Base-by-base conservation (phyloP, 2,329 filamentous ascomycete species). In the Aureobasidium vineae region DNA sequence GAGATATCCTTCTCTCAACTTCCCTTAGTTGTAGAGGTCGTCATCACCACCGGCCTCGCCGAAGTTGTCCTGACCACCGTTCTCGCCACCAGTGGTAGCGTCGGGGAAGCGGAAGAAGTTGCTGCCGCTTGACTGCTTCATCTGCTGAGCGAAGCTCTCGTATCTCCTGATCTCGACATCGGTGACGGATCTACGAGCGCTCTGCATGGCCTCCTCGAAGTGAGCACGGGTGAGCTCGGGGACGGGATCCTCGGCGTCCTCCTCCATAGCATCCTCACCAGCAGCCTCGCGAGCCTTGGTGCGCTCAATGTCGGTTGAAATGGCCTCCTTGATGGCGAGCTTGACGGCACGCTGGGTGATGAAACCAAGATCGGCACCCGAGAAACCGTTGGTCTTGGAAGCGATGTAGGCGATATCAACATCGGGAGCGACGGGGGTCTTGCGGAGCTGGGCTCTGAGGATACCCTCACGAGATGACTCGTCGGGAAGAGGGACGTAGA, bases 301-400 rank as follows among this genome's bases (percentile, higher is more conserved):
- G 72, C 91, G 90, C 81, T 96, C 91, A 73, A 99, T 98, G 69
- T 98, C 94, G 54, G 85, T 77, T 21, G 88, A 83, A 74, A 99
- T 99, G 36, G 94, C 88, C 83, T 99, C 89, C 86, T 99, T 99
- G 84, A 99, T 99, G 73, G 95, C 95, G 75, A 98, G 89, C 88
- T 99, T 99, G 84, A 97, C 95, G 64, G 95, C 95, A 79, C 95
- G 92, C 84, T 99, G 95, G 28, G 95, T 97, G 77, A 99, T 93
- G 84, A 98, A 99, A 70, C 95, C 95, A 78, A 99, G 86, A 90
- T 99, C 95, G 76, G 95, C 95, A 93, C 95, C 95, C 66, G 95
- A 98, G 87, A 98, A 99, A 70, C 95, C 95, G 82, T 99, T 92
- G 6, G 95, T 99, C 86, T 96, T 96, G 81, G 89, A 90, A 65